Evolutionary conservation across 805 yeast species (phyloP).

Genomic region (Komagataella kurtzmanii): DNA sequence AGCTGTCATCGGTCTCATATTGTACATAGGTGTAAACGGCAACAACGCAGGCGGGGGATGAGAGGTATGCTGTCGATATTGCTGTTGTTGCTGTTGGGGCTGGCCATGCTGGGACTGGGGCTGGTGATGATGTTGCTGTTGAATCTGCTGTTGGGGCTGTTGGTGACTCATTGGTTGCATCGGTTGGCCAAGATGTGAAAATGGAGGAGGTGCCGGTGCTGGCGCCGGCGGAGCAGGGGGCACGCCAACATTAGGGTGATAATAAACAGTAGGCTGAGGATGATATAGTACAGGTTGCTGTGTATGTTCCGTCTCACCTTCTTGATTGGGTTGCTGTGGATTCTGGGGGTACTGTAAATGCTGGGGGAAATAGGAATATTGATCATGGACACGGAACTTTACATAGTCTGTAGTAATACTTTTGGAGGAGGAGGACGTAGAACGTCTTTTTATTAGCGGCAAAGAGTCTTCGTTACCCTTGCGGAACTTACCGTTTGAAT

Average conservation of each 20-base stretch:
- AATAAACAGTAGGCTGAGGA: neutral
- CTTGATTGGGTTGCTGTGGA: neutral
- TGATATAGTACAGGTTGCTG: conserved; percentile 1
- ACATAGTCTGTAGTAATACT: conserved; percentile 1
- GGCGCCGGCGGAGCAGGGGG: conserved; percentile 1
- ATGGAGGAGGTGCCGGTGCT: conserved; percentile 2
- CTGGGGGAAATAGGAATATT: neutral
- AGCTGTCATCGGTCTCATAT: neutral
- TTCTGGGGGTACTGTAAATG: neutral
- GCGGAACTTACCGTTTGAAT: conserved; percentile 33
- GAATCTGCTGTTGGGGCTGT: conserved; percentile 4
- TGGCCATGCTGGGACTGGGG: neutral
- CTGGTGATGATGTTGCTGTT: conserved; percentile 2
- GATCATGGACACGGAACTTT: neutral
- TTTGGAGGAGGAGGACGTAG: conserved; percentile 19
- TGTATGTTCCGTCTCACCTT: neutral
- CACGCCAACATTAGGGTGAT: neutral
- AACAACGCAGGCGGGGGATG: neutral
- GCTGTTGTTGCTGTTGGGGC: conserved; percentile 2
- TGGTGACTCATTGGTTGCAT: conserved; percentile 6
- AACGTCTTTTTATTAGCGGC: conserved; percentile 33
- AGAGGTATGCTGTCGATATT: neutral
- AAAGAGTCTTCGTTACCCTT: conserved; percentile 32
- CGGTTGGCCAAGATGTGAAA: conserved; percentile 1
- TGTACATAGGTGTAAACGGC: neutral